These are phyloP conservation scores for Ramaria rubella DNA, from an alignment of 768 basidiomycete species.

Conservation along the genomic window DNA sequence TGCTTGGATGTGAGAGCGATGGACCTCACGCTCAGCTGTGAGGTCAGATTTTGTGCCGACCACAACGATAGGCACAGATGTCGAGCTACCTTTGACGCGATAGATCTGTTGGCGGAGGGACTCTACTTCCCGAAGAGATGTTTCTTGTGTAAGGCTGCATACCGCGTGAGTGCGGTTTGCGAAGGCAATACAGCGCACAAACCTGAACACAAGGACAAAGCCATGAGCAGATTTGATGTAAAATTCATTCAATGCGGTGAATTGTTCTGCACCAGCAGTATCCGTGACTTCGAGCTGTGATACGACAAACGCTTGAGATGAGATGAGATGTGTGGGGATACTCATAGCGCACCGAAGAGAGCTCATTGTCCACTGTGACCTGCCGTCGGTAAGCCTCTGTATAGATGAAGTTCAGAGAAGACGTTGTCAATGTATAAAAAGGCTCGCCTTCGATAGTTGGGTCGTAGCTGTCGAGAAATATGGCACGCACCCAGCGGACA, in stretches of 20 bases:
- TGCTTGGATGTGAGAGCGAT: constrained; percentile 52
- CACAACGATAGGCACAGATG: constrained; percentile 68
- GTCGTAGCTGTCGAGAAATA: constrained; percentile 72
- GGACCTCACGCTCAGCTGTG: constrained; percentile 73
- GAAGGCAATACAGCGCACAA: constrained; percentile 4
- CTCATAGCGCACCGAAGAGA: constrained; percentile 45
- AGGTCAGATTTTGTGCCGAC: constrained; percentile 86
- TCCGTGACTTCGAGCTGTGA: constrained; percentile 71
- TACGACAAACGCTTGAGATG: constrained; percentile 2
- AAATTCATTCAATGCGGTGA: constrained; percentile 70
- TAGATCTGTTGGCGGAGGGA: constrained; percentile 75
- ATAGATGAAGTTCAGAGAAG: constrained; percentile 4
- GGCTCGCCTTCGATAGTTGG: constrained; percentile 75
- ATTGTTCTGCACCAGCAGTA: constrained; percentile 84
- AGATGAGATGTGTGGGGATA: not conserved
- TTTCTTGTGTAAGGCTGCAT: constrained; percentile 72
- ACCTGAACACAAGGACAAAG: constrained; percentile 42
- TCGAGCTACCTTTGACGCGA: constrained; percentile 67
- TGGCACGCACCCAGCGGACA: constrained; percentile 67
- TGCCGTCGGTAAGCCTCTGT: constrained; percentile 67
- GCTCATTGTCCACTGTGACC: constrained; percentile 59
- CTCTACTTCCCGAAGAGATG: constrained; percentile 73
- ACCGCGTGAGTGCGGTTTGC: constrained; percentile 3
- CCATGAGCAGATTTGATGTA: constrained; percentile 47
- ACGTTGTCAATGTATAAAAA: not conserved